Evolutionary conservation across 2,329 filamentous ascomycete genomes (phyloP).

Genomic region (Hymenoscyphus occultus): DNA sequence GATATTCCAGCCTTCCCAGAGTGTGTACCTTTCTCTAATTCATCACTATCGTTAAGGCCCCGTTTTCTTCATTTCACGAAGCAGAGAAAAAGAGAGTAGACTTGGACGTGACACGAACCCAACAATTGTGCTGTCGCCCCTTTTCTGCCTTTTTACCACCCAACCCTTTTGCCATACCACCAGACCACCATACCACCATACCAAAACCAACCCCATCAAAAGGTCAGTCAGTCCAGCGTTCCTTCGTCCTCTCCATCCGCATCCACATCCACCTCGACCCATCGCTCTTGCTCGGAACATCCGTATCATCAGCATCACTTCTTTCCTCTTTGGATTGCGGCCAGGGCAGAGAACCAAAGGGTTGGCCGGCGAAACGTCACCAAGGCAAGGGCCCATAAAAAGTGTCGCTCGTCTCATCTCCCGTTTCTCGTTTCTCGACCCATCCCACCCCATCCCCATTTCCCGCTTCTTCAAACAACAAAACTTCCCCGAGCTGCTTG

Average conservation of each 20-base stretch:
- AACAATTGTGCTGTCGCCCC: neutral
- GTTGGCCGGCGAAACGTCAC: neutral
- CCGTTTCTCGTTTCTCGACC: neutral
- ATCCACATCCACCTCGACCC: neutral
- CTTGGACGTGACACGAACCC: neutral
- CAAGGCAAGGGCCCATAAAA: conserved; percentile 6
- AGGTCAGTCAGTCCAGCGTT: neutral
- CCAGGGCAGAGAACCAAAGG: neutral
- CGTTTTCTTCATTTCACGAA: conserved; percentile 12
- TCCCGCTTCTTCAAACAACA: conserved; percentile 13
- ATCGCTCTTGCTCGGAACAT: neutral
- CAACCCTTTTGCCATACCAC: neutral
- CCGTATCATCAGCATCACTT: conserved; percentile 1
- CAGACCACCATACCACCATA: neutral
- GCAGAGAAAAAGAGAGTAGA: conserved; percentile 4
- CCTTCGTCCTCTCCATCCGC: neutral
- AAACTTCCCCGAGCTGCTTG: conserved; percentile 18
- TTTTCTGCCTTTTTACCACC: neutral
- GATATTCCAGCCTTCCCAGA: conserved; percentile 7
- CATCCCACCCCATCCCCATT: conserved; percentile 10
- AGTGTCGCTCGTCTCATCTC: conserved; percentile 10
- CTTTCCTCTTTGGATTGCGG: neutral
- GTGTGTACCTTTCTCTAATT: conserved; percentile 24
- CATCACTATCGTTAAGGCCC: conserved; percentile 31
- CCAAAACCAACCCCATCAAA: neutral